A percentile compares a stretch with the other conserved stretches of the same genome.
phyloP scores from a whole-genome alignment of 352 stramenopile species.

The Globisporangium takayamanum region DNA sequence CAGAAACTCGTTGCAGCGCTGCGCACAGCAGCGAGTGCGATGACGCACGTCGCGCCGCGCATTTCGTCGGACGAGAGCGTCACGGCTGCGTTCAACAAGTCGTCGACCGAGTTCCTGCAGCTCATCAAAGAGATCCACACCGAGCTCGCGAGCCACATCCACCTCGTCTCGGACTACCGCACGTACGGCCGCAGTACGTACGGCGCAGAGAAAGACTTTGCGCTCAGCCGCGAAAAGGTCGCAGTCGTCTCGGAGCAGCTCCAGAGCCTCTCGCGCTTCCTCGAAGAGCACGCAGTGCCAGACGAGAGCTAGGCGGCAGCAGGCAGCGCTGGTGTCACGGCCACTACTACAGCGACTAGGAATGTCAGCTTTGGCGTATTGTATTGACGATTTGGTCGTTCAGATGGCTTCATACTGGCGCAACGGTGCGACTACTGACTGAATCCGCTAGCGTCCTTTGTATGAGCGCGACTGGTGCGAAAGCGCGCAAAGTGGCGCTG shows the following conservation, averaged over 20 bases:
- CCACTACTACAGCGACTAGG: too few species aligned
- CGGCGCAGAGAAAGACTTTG: conserved; percentile 75
- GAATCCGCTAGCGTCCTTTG: background rate
- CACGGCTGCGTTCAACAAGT: conserved; percentile 64
- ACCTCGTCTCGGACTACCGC: conserved; percentile 82
- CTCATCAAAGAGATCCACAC: conserved; percentile 83
- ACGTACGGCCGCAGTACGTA: conserved; percentile 80
- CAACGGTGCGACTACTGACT: background rate
- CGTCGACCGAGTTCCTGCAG: conserved; percentile 81
- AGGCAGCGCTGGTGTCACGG: background rate
- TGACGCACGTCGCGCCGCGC: conserved; percentile 59
- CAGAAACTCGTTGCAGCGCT: conserved; percentile 80
- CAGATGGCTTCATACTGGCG: background rate
- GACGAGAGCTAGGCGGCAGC: conserved; percentile 37
- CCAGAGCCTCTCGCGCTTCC: conserved; percentile 63
- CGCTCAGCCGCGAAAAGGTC: conserved; percentile 72
- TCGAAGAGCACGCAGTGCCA: conserved; percentile 65
- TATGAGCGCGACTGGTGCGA: conserved; percentile 6
- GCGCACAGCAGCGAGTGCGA: conserved; percentile 55
- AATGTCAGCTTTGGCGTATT: background rate
- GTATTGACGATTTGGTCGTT: background rate
- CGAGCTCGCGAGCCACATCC: conserved; percentile 76
- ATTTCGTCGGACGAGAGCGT: conserved; percentile 59
- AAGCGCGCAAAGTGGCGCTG: conserved; percentile 62
- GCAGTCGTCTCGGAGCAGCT: conserved; percentile 75